Evolutionary conservation across 2,329 filamentous ascomycete species (phyloP).

Genomic region (Claviceps sp.): DNA sequence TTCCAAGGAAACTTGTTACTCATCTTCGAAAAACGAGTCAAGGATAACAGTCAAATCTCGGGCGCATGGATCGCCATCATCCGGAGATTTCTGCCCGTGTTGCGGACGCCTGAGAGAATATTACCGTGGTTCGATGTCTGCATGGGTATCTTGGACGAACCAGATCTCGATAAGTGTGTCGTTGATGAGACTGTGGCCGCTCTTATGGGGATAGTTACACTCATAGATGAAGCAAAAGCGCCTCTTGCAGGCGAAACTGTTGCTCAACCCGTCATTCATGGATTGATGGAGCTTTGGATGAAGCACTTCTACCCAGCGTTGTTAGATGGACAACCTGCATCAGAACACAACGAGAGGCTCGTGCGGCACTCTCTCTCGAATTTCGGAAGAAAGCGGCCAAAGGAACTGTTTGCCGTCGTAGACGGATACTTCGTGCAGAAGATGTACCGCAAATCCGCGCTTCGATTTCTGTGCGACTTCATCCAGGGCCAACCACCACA

Average conservation of each 20-base stretch:
- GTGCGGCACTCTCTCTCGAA: conserved; percentile 38
- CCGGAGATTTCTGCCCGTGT: conserved; percentile 46
- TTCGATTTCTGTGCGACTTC: conserved; percentile 59
- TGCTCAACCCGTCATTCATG: conserved; percentile 39
- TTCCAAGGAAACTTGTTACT: conserved; percentile 59
- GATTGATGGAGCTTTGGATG: conserved; percentile 44
- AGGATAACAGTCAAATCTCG: conserved; percentile 39
- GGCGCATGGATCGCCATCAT: conserved; percentile 58
- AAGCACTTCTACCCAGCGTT: conserved; percentile 28
- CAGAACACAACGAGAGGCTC: conserved; percentile 35
- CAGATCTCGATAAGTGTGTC: conserved; percentile 48
- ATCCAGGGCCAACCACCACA: conserved; percentile 68
- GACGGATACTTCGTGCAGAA: conserved; percentile 53
- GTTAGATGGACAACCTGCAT: conserved; percentile 22
- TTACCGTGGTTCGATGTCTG: conserved; percentile 58
- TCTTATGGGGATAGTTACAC: conserved; percentile 49
- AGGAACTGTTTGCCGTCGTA: conserved; percentile 52
- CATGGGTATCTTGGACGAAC: conserved; percentile 25
- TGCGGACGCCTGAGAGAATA: conserved; percentile 49
- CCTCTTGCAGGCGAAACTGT: conserved; percentile 26
- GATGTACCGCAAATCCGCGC: conserved; percentile 47
- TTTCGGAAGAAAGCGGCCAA: conserved; percentile 57
- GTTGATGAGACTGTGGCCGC: conserved; percentile 52
- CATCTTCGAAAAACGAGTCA: conserved; percentile 53
- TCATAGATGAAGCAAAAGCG: conserved; percentile 44